Base-by-base conservation (phyloP, 2,329 filamentous ascomycete species). In the Colletotrichum abscissum region DNA sequence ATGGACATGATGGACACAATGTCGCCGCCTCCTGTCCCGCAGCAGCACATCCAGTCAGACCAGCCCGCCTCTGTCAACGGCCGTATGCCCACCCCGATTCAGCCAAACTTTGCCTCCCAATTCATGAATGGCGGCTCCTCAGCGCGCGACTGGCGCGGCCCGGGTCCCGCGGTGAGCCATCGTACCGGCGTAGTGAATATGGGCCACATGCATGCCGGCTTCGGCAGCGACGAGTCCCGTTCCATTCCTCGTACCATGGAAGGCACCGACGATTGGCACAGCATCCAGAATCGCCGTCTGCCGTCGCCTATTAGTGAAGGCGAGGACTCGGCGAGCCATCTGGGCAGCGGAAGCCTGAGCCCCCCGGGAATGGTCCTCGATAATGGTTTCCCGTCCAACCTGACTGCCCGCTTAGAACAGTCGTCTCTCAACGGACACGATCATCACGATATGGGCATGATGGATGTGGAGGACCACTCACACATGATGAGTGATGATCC, bases 301-400 rank as follows among this genome's bases (percentile, higher is more conserved):
- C 89, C 89, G 2, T 91, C 89, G 5, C 89, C 89, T n/a, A 91
- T 91, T 64, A 90, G 88, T 66, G 89, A 91, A 75, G 84, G 83
- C 22, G 88, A 90, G 70, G 88, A 89, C 63, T 77, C 76, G 8
- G 78, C 73, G 19, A 74, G 72, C 57, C 63, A 54, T 22, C 38
- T 60, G 49, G 64, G 70, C 69, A 71, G 76, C 14, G 78, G 76
- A n/a, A 84, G 80, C 69, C 80, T 84, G 1, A 80, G 80, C 49
- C 81, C 78, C 16, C 77, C 76, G 46, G 79, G 77, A 62, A 83
- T 84, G 74, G 74, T 78, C 16, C 70, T 80, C 54, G 79, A 81
- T 77, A 81, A 75, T 77, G 82, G 74, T 78, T 82, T 69, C 73
- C 81, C 67, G 60, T 83, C 69, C 76, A 82, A 72, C 77, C 82